phyloP scores from a whole-genome alignment of 495 filamentous ascomycete species.

The Podospora comata region DNA sequence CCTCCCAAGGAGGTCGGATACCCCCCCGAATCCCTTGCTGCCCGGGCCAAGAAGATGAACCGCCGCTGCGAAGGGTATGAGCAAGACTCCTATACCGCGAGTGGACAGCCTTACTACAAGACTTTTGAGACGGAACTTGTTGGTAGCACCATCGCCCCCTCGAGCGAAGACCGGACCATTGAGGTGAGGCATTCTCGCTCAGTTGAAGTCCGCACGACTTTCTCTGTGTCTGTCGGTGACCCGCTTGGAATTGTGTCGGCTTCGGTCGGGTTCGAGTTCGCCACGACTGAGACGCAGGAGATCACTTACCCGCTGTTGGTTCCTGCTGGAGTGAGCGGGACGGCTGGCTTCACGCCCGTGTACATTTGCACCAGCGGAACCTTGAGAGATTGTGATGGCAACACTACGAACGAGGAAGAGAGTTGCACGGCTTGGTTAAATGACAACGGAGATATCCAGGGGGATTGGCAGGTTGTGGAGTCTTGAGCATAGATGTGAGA shows the following conservation, averaged over 20 bases:
- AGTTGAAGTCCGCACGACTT: background rate
- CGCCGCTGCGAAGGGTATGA: background rate
- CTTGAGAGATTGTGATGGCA: background rate
- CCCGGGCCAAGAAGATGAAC: background rate
- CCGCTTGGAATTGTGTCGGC: background rate
- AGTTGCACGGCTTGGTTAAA: background rate
- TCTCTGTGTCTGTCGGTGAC: background rate
- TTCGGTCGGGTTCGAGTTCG: background rate
- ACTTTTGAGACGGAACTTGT: background rate
- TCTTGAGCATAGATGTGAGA: background rate
- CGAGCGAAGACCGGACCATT: background rate
- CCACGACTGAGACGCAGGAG: background rate
- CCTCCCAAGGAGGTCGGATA: conserved; percentile 3
- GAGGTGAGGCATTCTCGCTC: background rate
- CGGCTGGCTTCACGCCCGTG: background rate
- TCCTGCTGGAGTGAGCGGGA: background rate
- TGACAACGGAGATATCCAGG: background rate
- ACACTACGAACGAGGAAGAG: background rate
- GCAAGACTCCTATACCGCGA: background rate
- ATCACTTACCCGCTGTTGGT: background rate
- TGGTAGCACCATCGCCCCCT: background rate
- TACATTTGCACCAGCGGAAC: background rate
- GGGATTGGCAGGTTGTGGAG: background rate
- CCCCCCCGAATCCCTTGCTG: background rate
- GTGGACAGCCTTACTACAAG: background rate